Evolutionary conservation across 768 basidiomycete species (phyloP).

Genomic region (Steccherinum ochraceum): DNA sequence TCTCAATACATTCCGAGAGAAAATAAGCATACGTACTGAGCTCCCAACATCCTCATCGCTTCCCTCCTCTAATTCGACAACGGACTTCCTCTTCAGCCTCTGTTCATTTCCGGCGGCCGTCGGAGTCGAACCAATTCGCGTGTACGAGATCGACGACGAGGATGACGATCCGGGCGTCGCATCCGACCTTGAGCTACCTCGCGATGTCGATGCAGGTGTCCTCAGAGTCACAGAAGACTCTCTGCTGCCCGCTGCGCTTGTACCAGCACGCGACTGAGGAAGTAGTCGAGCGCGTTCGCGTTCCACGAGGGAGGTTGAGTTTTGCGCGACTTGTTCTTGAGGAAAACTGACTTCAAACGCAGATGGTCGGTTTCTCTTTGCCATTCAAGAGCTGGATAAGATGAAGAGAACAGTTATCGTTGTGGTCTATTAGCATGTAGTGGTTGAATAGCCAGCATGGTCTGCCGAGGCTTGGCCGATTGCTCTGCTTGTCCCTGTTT

Average conservation of each 20-base stretch:
- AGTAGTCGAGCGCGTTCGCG: not conserved
- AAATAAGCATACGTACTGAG: not conserved
- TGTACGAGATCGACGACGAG: too few relatives aligned
- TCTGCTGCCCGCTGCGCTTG: too few relatives aligned
- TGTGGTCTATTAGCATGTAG: too few relatives aligned
- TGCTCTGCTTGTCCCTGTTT: too few relatives aligned
- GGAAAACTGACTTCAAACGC: slow-evolving; percentile 54
- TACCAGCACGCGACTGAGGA: not conserved
- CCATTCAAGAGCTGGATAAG: too few relatives aligned
- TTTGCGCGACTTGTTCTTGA: slow-evolving; percentile 24
- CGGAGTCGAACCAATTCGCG: too few relatives aligned
- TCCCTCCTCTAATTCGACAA: not conserved
- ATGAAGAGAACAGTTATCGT: too few relatives aligned
- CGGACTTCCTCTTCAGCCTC: not conserved
- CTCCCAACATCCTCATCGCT: not conserved
- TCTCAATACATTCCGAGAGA: slow-evolving; percentile 2
- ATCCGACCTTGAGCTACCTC: too few relatives aligned
- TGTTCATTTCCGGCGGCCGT: too few relatives aligned
- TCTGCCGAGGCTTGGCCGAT: too few relatives aligned
- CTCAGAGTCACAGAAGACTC: not conserved
- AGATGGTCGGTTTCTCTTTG: slow-evolving; percentile 29
- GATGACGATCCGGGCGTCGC: too few relatives aligned
- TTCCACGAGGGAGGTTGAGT: not conserved
- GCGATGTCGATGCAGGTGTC: not conserved
- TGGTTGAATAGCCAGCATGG: too few relatives aligned